Evolutionary conservation across 148 eudicot species (phyloP), one percentile per base, ranked within the genome.

Genomic region (Persicaria tinctoria): DNA sequence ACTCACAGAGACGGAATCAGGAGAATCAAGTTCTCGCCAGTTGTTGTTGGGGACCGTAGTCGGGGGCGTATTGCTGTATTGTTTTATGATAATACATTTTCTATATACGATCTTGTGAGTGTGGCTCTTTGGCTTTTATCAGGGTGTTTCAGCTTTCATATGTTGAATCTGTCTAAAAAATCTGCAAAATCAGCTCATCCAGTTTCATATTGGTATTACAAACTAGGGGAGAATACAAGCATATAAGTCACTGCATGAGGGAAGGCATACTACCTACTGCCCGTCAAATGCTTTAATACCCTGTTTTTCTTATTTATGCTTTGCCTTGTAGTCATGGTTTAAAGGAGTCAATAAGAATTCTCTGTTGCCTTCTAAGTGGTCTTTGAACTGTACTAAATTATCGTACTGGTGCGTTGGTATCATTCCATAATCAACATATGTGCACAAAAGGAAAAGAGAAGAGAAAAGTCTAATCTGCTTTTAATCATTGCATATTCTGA

Each of bases 21-120:
- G 70, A 90, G 99, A 80, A 95, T 95, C 78, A 95, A 90, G 83
- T 95, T 95, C 77, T 92, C 99, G 74, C 99, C 99, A 75, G 96
- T 92, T 78, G 97, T 89, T 73, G 81, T 82, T 72, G 99, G 99
- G 84, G 99, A 95, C 74, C 89, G 87, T 73, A 92, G 96, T 82
- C 93, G 97, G 80, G 99, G 99, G 49, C 97, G 97, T 23, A 79
- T 95, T 53, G 97, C 99, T 76, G 97, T 95, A 44, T 79, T 95
- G 47, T 95, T 92, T 79, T 85, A 92, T 76, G 99, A 95, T 82
- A 95, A 95, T 76, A 89, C 97, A 51, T 89, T 87, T 76, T 82
- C 99, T 32, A 90, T 92, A n/a, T 95, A 86, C 81, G 99, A 95
- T 88, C 97, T 95, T 68, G 99, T 95, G 88, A 90, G 93, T 76